Conservation (phyloP, 2,329 filamentous ascomycete species). For the Talaromyces sp. region DNA sequence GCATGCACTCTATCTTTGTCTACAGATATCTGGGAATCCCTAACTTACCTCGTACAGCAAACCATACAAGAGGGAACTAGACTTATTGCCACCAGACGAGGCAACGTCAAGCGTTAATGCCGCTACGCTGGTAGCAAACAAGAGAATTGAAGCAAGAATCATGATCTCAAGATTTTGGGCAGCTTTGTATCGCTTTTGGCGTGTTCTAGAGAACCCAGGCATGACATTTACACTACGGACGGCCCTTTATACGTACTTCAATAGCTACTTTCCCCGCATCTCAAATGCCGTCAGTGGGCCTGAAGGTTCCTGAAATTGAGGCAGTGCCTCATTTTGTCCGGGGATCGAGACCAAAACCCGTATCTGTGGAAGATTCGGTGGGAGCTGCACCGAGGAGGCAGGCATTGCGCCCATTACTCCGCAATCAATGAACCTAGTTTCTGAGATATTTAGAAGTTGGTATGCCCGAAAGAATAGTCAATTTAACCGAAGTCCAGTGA, state of each 20-base stretch:
- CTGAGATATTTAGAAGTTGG: not conserved
- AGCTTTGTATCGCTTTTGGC: not conserved
- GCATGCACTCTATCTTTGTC: not conserved
- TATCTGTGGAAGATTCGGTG: not conserved
- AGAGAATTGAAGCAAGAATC: not conserved
- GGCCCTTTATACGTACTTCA: not conserved
- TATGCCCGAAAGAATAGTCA: not conserved
- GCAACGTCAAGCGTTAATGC: constrained; percentile 18
- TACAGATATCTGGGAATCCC: not conserved
- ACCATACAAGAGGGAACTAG: constrained; percentile 25
- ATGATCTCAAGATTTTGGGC: not conserved
- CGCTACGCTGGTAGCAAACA: constrained; percentile 38
- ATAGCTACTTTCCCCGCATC: not conserved
- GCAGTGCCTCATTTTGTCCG: not conserved
- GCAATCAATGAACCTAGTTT: not conserved
- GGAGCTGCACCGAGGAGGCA: not conserved
- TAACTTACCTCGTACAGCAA: not conserved
- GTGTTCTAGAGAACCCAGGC: not conserved
- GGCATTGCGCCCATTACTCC: not conserved
- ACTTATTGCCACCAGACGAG: constrained; percentile 30
- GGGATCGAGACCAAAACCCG: not conserved
- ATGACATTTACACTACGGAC: not conserved
- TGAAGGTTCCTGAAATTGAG: not conserved
- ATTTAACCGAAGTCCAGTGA: not conserved
- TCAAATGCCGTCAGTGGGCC: not conserved